Base-by-base conservation (phyloP, 192 early-diverging fungal genomes). In the Coemansia sp. region DNA sequence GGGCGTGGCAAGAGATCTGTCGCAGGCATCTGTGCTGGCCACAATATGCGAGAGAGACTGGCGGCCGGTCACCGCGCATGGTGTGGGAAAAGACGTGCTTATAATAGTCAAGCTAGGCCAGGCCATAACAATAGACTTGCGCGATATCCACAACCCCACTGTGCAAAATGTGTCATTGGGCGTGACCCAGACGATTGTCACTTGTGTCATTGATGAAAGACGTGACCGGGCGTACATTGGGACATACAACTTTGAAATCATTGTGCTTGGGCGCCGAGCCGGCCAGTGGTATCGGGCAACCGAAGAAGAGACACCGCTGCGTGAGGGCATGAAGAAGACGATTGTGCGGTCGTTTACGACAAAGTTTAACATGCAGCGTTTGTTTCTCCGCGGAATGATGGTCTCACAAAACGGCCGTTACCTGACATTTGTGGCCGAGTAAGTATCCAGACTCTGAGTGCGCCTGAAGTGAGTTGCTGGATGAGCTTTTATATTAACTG, bases 261-360 rank as follows among this genome's bases (percentile, higher is more conserved):
- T 58, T 47, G 69, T 81, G 49, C 52, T 81, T 37, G 59, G 45
- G 25, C 45, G 39, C 2, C 27, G 22, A 8, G 32, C 38, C 3
- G 58, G 41, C 24, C 39, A 38, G 45, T 81, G 72, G 72, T 2
- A 11, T 15, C 49, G 72, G 27, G 60, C 29, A 4, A 4, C 37
- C 1, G 55, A 62, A 3, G 72, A 74, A 38, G 78, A 75, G 15
- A 12, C 53, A 5, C 39, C 47, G 3, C 32, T 81, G 17, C 56
- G 62, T 5, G 66, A 68, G 5, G 72, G 58, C 32, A 45, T 81
- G 62, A 62, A 65, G 29, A 58, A 66, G 47, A 81, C 78, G 0
- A 60, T 81, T 23, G 58, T 75, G 8, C 54, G 49, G 9, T 71
- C 72, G 37, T 81, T 81, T 56, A 81, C 78, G 15, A 81, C 78